Conservation (phyloP, 768 basidiomycete species). For the Boletales sp. region DNA sequence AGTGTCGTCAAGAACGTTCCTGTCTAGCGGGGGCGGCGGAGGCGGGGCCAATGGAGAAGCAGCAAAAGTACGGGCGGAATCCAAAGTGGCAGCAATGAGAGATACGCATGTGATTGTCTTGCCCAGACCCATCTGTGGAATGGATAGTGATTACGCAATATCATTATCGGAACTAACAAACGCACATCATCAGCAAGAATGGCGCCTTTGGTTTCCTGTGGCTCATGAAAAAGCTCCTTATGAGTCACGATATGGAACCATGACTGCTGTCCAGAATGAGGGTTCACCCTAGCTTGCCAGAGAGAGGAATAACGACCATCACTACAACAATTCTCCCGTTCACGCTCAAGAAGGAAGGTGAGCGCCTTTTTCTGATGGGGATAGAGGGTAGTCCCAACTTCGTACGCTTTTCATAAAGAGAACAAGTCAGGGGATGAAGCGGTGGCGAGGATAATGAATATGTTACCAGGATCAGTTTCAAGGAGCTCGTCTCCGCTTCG, state of each 20-base stretch:
- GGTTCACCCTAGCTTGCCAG: slow-evolving; percentile 60
- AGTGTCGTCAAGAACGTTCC: slow-evolving; percentile 24
- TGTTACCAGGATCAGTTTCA: slow-evolving; percentile 82
- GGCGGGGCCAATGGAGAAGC: slow-evolving; percentile 44
- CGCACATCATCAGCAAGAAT: slow-evolving; percentile 97
- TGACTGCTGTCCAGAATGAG: slow-evolving; percentile 39
- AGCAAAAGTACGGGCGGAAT: slow-evolving; percentile 65
- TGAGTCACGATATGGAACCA: slow-evolving; percentile 89
- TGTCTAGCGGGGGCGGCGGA: slow-evolving; percentile 41
- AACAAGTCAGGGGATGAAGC: slow-evolving; percentile 13
- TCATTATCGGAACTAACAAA: slow-evolving; percentile 14
- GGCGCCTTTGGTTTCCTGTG: slow-evolving; percentile 75
- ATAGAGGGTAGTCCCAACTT: slow-evolving; percentile 84
- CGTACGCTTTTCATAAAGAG: slow-evolving; percentile 42
- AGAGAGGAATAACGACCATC: slow-evolving; percentile 67
- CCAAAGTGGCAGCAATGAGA: slow-evolving; percentile 82
- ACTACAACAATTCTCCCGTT: slow-evolving; percentile 55
- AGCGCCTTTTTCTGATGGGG: slow-evolving; percentile 98
- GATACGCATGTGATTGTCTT: slow-evolving; percentile 97
- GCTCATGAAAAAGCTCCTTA: slow-evolving; percentile 64
- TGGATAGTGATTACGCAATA: slow-evolving; percentile 13
- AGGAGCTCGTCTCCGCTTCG: slow-evolving; percentile 82
- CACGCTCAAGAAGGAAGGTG: slow-evolving; percentile 89
- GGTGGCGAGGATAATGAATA: slow-evolving; percentile 12
- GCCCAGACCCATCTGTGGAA: slow-evolving; percentile 87